Percentiles rank a stretch among this genome's conserved stretches.
These are phyloP conservation scores for Coemansia furcata DNA, from an alignment of 192 early-diverging fungal genomes.

Conservation along the genomic window DNA sequence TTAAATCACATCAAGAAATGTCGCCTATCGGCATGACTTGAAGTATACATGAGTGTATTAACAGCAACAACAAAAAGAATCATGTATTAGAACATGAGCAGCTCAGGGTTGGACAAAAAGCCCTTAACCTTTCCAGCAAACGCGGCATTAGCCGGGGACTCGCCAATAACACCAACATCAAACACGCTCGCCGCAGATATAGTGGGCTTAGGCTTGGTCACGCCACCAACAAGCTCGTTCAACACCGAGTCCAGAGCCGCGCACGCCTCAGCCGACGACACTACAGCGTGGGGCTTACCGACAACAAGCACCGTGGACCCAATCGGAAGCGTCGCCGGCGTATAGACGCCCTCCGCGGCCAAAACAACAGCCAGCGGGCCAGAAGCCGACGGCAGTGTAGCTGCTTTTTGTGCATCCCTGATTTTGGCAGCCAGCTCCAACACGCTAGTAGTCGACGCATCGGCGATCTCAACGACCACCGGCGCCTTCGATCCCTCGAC, in stretches of 20 bases:
- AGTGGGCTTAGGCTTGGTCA: neutral
- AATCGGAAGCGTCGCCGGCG: slow-evolving; percentile 46
- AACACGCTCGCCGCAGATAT: slow-evolving; percentile 5
- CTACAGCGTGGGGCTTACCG: slow-evolving; percentile 43
- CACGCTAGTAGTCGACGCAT: slow-evolving; percentile 25
- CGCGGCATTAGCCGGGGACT: slow-evolving; percentile 20
- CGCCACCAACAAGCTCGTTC: slow-evolving; percentile 26
- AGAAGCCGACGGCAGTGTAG: neutral
- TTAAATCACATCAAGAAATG: no score
- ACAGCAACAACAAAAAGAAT: neutral
- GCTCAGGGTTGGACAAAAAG: slow-evolving; percentile 40
- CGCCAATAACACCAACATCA: slow-evolving; percentile 31
- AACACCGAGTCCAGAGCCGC: slow-evolving; percentile 31
- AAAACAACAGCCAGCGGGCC: slow-evolving; percentile 19
- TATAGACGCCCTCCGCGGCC: slow-evolving; percentile 52
- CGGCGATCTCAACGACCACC: slow-evolving; percentile 23
- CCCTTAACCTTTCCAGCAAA: slow-evolving; percentile 39
- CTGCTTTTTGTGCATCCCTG: slow-evolving; percentile 12
- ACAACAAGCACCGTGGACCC: slow-evolving; percentile 64
- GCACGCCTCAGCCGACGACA: slow-evolving; percentile 23
- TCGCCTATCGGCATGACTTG: neutral
- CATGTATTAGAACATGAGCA: slow-evolving; percentile 25
- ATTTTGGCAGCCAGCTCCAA: slow-evolving; percentile 29
- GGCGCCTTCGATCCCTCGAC: slow-evolving; percentile 53
- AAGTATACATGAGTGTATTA: neutral